Base-by-base conservation (phyloP, 371 early-diverging fungal genomes). In the Apophysomyces ossiformis region DNA sequence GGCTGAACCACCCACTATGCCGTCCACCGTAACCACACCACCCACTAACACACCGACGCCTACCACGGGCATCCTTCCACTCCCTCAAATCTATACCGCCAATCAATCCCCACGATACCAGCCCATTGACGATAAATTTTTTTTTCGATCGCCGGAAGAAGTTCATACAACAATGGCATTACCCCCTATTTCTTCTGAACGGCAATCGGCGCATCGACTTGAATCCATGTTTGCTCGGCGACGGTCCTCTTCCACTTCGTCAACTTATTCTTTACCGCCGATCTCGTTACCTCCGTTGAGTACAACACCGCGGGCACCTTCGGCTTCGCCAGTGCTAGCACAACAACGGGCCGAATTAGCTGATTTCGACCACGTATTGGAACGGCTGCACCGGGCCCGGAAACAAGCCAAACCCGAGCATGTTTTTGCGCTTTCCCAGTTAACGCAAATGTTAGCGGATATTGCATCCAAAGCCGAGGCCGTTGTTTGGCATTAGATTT, bases 311-410 rank as follows among this genome's bases (percentile, higher is more conserved):
- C 60, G 36, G 39, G 54, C 60, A 2, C 60, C 38, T 26, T 44
- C 60, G 39, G 44, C 43, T 12, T 43, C 57, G 13, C 58, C 67
- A 15, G 35, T 61, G 6, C 37, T 26, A 9, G 37, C 59, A 6
- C 39, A 41, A 16, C 44, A 44, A 26, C 43, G 44, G 11, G 7
- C 44, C 11, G 36, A 66, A 9, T 41, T 69, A 18, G 41, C 60
- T n/a, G 69, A 69, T 15, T 69, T 69, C 38, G 69, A 69, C 35
- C 61, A 56, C 41, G 65, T 58, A 21, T 37, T 69, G 57, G 59
- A 50, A 35, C 64, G 64, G 16, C 57, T 69, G 5, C 41, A 58
- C 9, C 61, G 54, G 8, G 57, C 64, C 11, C 64, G 69, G 26
- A 44, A 46, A 35, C 69, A 60, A 56, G 64, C 56, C 6, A n/a